These are phyloP conservation scores for Clarireedia sp. DNA, from an alignment of 2,329 filamentous ascomycete genomes.

Conservation along the genomic window DNA sequence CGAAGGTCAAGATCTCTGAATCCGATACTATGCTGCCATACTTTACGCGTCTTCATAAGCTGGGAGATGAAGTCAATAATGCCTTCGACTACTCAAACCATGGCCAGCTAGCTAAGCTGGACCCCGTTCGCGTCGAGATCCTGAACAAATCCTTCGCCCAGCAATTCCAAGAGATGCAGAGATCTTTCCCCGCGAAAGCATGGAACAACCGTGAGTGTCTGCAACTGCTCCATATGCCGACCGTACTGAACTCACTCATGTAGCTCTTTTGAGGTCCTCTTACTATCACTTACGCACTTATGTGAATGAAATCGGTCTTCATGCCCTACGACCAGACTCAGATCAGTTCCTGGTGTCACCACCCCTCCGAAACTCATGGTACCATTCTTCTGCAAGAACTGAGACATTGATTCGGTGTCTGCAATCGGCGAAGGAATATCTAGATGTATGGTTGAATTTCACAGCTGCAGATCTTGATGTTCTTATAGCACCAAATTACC, in stretches of 20 bases:
- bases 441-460: conserved; percentile 16
- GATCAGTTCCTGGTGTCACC: not conserved
- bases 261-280: not conserved
- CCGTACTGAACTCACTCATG: not conserved
- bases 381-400: conserved; percentile 14
- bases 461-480: not conserved
- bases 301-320: conserved; percentile 23
- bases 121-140: conserved; percentile 21
- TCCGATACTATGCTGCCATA: conserved; percentile 23
- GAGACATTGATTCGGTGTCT: conserved; percentile 16
- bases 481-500: conserved; percentile 12
- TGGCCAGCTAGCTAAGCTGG: conserved; percentile 15
- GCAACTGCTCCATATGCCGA: not conserved
- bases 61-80: conserved; percentile 24
- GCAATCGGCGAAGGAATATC: conserved; percentile 15
- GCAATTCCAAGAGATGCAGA: conserved; percentile 20
- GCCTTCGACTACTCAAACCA: conserved; percentile 23
- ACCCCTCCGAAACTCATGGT: conserved; percentile 13
- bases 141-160: conserved; percentile 21
- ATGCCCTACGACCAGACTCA: conserved; percentile 11
- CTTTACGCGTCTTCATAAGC: conserved; percentile 20
- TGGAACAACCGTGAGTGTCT: conserved; percentile 20
- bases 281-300: conserved; percentile 18
- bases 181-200: conserved; percentile 16
- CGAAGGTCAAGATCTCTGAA: conserved; percentile 13